Base-by-base conservation (phyloP, 495 filamentous ascomycete species). In the Alectoria sarmentosa region DNA sequence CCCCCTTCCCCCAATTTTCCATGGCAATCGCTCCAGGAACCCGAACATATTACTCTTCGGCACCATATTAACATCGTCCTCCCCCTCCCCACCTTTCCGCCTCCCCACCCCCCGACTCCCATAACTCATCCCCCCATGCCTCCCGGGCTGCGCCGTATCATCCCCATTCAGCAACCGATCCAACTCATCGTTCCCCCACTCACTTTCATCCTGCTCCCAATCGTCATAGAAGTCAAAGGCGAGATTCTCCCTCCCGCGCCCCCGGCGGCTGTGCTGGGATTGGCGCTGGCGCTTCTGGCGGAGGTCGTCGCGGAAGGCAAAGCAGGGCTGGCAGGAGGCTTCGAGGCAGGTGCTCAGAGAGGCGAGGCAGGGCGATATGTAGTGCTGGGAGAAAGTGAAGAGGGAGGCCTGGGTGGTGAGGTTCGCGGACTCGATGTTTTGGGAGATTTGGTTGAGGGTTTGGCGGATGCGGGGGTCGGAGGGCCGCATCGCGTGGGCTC, bases 201-300 rank as follows among this genome's bases (percentile, higher is more conserved):
- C 82, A 38, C 83, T 83, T 32, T 89, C 86, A 61, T 86, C 84
- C 62, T 92, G 90, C 58, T 96, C 90, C 91, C 93, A 96, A 71
- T 96, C 92, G 73, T 98, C 94, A 77, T 98, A 98, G 78, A 98
- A 98, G 69, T 96, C 95, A 69, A 98, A 98, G 67, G 84, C 89
- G 48, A 87, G 84, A 72, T 96, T 92, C 34, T 90, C 86, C 46
- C 85, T 76, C 14, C 86, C 88, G 67, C 87, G 76, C 84, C 79
- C 60, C 83, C 79, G 48, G 88, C 88, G 69, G 90, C 90, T 63
- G 92, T 89, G 58, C 85, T 84, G 69, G 78, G 82, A 39, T 11
- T 58, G 46, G 42, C 65, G 57, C 38, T 69, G 59, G 32, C 63
- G 59, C 67, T 63, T 61, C 61, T 61, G 36, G 36, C 41, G 37